phyloP scores from a whole-genome alignment of 805 yeast species.

The Cyberlindnera bimundalis region DNA sequence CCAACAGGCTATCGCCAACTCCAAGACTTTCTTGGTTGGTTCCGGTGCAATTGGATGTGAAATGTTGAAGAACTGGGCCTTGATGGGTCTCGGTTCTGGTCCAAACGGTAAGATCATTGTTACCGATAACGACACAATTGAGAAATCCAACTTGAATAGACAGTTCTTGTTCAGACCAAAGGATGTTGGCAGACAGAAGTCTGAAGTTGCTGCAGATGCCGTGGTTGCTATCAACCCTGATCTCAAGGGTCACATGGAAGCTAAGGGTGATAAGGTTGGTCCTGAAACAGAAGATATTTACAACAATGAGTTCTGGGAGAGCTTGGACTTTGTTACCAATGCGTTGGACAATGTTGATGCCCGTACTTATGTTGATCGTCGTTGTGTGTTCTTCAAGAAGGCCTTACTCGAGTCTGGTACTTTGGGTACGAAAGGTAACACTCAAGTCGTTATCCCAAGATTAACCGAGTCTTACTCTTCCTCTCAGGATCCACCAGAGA shows the following conservation, averaged over 20 bases:
- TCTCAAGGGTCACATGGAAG: conserved; percentile 68
- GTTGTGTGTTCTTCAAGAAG: conserved; percentile 89
- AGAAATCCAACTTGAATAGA: conserved; percentile 92
- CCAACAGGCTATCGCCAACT: conserved; percentile 69
- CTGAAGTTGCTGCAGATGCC: conserved; percentile 86
- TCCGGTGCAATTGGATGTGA: conserved; percentile 99
- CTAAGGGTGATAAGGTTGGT: conserved; percentile 86
- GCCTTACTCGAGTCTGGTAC: conserved; percentile 96
- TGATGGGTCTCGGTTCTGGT: conserved; percentile 93
- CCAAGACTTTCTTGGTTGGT: conserved; percentile 88
- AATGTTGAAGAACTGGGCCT: conserved; percentile 97
- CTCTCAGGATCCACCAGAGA: conserved; percentile 98
- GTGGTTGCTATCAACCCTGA: conserved; percentile 85
- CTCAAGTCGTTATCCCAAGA: conserved; percentile 92
- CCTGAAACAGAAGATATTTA: conserved; percentile 87
- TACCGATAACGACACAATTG: conserved; percentile 94
- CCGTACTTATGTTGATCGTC: conserved; percentile 94
- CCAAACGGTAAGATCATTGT: conserved; percentile 79
- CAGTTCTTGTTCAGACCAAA: conserved; percentile 93
- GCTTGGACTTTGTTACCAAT: conserved; percentile 86
- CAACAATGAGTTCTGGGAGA: conserved; percentile 80
- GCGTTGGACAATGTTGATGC: conserved; percentile 98
- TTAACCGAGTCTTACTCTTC: conserved; percentile 95
- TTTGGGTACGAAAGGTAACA: conserved; percentile 96
- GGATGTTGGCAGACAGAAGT: conserved; percentile 89